These are phyloP conservation scores for Paramyrothecium roridum DNA, from an alignment of 2,329 filamentous ascomycete species.

Conservation along the genomic window DNA sequence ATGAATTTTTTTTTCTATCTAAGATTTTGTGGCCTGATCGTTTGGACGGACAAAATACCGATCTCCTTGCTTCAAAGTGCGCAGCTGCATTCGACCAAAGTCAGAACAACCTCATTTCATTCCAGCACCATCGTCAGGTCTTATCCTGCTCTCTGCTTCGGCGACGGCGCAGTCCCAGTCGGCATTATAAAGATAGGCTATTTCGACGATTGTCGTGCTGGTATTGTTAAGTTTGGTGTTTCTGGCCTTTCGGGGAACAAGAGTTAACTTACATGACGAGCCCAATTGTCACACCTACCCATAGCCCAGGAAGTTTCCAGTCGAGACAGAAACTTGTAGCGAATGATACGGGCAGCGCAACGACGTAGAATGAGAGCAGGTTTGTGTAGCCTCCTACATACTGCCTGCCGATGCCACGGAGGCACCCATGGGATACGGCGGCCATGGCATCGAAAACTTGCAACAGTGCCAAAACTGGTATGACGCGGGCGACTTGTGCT, in stretches of 20 bases:
- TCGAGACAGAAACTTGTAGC: conserved; percentile 68
- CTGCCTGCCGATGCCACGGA: conserved; percentile 81
- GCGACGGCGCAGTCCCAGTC: conserved; percentile 17
- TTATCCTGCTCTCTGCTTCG: conserved; percentile 17
- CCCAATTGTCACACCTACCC: conserved; percentile 74
- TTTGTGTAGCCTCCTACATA: conserved; percentile 85
- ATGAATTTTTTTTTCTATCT: too few relatives aligned
- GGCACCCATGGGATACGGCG: conserved; percentile 73
- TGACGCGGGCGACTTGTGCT: conserved; percentile 58
- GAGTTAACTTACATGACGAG: conserved; percentile 50
- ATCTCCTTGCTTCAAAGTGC: too few relatives aligned
- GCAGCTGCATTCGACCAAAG: too few relatives aligned
- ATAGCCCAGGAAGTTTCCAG: conserved; percentile 76
- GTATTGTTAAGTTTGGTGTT: neutral
- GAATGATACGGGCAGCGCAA: conserved; percentile 80
- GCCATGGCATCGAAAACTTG: conserved; percentile 84
- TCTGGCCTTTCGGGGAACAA: too few relatives aligned
- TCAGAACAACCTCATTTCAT: too few relatives aligned
- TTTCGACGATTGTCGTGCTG: conserved; percentile 6
- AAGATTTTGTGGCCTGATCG: too few relatives aligned
- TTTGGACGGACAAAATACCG: too few relatives aligned
- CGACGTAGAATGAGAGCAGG: conserved; percentile 77
- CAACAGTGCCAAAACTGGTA: conserved; percentile 79
- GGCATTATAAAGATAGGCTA: conserved; percentile 12
- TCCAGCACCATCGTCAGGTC: conserved; percentile 3